Percentiles rank a stretch among this genome's conserved stretches.
Conservation (phyloP, 805 yeast species). For the Schwanniomyces pseudopolymorphus region DNA sequence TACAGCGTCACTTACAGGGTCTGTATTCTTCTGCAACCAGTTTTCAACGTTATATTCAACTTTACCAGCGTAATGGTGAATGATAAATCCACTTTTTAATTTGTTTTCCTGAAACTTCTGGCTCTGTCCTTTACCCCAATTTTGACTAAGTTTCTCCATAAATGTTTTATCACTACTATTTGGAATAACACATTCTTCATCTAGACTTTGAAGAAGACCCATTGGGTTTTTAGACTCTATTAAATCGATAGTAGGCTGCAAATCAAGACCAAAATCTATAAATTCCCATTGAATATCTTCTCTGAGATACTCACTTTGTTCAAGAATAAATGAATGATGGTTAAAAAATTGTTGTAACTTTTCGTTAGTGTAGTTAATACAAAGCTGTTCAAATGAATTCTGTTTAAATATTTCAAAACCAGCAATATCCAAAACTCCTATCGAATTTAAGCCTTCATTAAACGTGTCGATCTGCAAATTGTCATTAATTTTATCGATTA, state of each 20-base stretch:
- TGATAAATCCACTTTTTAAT: conserved; percentile 71
- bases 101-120: conserved; percentile 69
- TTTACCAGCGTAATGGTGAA: conserved; percentile 92
- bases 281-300: conserved; percentile 68
- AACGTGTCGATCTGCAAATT: conserved; percentile 44
- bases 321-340: conserved; percentile 60
- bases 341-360: conserved; percentile 61
- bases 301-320: conserved; percentile 58
- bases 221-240: conserved; percentile 75
- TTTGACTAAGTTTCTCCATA: conserved; percentile 69
- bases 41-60: conserved; percentile 93
- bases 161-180: conserved; percentile 82
- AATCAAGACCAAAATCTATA: conserved; percentile 91
- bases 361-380: conserved; percentile 62
- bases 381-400: conserved; percentile 60
- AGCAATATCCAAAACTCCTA: conserved; percentile 61
- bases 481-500: conserved; percentile 74
- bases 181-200: conserved; percentile 95
- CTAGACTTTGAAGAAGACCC: conserved; percentile 82
- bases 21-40: conserved; percentile 93
- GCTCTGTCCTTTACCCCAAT: conserved; percentile 53
- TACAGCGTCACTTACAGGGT: conserved; percentile 81
- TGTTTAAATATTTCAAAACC: conserved; percentile 60
- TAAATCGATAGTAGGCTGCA: conserved; percentile 90
- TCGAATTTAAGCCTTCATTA: conserved; percentile 34